A percentile compares a stretch with the other conserved stretches of the same genome.
Evolutionary conservation across 495 filamentous ascomycete species (phyloP).

Genomic region (Neurospora intermedia): DNA sequence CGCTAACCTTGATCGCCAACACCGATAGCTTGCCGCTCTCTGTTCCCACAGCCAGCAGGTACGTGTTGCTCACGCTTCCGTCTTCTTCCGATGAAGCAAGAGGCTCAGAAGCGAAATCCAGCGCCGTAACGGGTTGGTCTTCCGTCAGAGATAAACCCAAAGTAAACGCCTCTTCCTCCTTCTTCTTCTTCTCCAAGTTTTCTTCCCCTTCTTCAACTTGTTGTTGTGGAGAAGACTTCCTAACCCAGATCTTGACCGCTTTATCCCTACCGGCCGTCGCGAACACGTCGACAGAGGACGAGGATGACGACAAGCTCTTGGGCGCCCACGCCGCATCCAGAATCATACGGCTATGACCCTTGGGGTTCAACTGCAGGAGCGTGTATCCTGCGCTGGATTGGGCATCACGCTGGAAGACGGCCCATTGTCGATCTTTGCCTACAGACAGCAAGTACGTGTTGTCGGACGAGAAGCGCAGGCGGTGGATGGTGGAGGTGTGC

Average conservation of each 20-base stretch:
- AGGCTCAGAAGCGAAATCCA: conserved; percentile 47
- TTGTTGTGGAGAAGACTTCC: not conserved
- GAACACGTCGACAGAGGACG: conserved; percentile 38
- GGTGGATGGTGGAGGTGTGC: conserved; percentile 76
- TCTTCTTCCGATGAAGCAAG: too few species aligned
- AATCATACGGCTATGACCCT: conserved; percentile 87
- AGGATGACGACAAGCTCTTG: conserved; percentile 4
- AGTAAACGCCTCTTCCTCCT: conserved; percentile 21
- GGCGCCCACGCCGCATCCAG: conserved; percentile 77
- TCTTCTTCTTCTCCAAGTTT: conserved; percentile 3
- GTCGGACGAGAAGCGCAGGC: conserved; percentile 65
- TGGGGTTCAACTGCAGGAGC: conserved; percentile 53
- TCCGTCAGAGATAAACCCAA: conserved; percentile 12
- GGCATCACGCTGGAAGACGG: conserved; percentile 49
- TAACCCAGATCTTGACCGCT: conserved; percentile 65
- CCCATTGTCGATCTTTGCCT: conserved; percentile 85
- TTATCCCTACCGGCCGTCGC: conserved; percentile 86
- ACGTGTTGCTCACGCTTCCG: not conserved
- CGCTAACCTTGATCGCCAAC: conserved; percentile 22
- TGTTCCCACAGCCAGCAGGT: conserved; percentile 58
- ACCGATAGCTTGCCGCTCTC: conserved; percentile 46
- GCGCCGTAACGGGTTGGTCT: conserved; percentile 57
- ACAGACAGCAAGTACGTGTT: conserved; percentile 73
- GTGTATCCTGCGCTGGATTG: conserved; percentile 36
- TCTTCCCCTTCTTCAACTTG: not conserved